phyloP scores from a whole-genome alignment of 2,329 filamentous ascomycete species.

The Fusarium coffeatum region DNA sequence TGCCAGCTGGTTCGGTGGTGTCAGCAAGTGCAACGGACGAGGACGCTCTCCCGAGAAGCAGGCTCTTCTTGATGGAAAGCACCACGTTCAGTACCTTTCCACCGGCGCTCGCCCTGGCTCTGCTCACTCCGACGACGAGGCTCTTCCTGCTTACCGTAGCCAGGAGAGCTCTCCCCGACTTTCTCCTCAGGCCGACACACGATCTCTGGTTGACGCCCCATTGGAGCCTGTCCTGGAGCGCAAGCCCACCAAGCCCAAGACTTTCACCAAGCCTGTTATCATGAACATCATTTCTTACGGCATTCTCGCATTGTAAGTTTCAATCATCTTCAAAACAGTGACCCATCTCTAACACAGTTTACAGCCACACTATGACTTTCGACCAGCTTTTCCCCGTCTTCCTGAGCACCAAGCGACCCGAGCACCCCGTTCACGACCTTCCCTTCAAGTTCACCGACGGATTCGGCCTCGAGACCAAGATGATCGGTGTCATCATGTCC shows the following conservation, averaged over 20 bases:
- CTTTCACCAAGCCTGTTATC: slow-evolving; percentile 86
- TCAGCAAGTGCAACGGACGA: slow-evolving; percentile 50
- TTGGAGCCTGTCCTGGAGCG: slow-evolving; percentile 32
- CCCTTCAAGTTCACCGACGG: slow-evolving; percentile 93
- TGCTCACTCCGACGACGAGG: slow-evolving; percentile 58
- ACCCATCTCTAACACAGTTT: slow-evolving; percentile 29
- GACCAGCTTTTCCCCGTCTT: slow-evolving; percentile 95
- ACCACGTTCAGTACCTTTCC: slow-evolving; percentile 70
- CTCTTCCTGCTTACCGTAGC: slow-evolving; percentile 76
- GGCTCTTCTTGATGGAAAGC: slow-evolving; percentile 71
- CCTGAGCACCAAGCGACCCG: slow-evolving; percentile 74
- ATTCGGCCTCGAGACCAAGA: slow-evolving; percentile 83
- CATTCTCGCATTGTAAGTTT: slow-evolving; percentile 90
- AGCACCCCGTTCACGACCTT: slow-evolving; percentile 66
- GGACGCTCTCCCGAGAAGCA: slow-evolving; percentile 65
- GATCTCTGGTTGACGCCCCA: slow-evolving; percentile 21
- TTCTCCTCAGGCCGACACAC: slow-evolving; percentile 46
- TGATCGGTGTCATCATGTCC: slow-evolving; percentile 88
- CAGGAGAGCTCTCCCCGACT: slow-evolving; percentile 66
- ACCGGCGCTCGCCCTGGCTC: slow-evolving; percentile 18
- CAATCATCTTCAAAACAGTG: background rate
- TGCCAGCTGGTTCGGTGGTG: slow-evolving; percentile 55
- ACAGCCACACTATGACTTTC: slow-evolving; percentile 94
- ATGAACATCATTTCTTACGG: slow-evolving; percentile 91
- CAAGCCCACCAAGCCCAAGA: slow-evolving; percentile 58